Conservation (phyloP, 768 basidiomycete genomes). For the Chalciporus pseudorubinellus region DNA sequence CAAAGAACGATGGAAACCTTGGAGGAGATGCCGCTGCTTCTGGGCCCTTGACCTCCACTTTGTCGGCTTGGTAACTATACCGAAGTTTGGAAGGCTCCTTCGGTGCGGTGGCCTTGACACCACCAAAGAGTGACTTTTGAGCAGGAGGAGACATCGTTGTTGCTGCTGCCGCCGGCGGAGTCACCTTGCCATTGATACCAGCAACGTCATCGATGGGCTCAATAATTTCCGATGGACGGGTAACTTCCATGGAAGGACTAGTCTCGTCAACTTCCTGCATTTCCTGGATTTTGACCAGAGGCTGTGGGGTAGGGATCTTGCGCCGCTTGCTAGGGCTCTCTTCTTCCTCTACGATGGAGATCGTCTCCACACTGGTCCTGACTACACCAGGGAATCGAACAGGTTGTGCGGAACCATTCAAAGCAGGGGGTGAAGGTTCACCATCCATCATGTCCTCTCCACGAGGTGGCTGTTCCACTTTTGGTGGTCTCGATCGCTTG, state of each 20-base stretch:
- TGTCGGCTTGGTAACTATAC: slow-evolving; percentile 64
- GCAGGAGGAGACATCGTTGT: slow-evolving; percentile 19
- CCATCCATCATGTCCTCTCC: slow-evolving; percentile 5
- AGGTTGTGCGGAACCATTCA: slow-evolving; percentile 16
- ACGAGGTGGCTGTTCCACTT: slow-evolving; percentile 40
- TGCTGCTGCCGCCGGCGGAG: not conserved
- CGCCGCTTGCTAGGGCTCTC: slow-evolving; percentile 46
- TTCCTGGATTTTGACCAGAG: slow-evolving; percentile 25
- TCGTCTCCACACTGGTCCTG: slow-evolving; percentile 32
- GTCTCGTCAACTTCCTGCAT: slow-evolving; percentile 35
- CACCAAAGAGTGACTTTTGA: slow-evolving; percentile 21
- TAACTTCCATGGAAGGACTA: slow-evolving; percentile 19
- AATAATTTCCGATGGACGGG: slow-evolving; percentile 38
- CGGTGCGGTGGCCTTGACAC: slow-evolving; percentile 54
- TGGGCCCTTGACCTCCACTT: slow-evolving; percentile 31
- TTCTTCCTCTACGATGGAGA: slow-evolving; percentile 38
- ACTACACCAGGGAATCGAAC: not conserved
- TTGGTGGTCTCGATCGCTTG: slow-evolving; percentile 68
- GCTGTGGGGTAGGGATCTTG: slow-evolving; percentile 35
- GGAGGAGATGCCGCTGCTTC: slow-evolving; percentile 8
- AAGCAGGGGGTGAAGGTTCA: slow-evolving; percentile 9
- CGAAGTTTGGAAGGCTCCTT: slow-evolving; percentile 80
- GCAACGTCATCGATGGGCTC: slow-evolving; percentile 34
- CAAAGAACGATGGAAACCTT: slow-evolving; percentile 14
- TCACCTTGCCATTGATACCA: slow-evolving; percentile 16